phyloP scores from a whole-genome alignment of 192 early-diverging fungal genomes.

The Coemansia sp. region DNA sequence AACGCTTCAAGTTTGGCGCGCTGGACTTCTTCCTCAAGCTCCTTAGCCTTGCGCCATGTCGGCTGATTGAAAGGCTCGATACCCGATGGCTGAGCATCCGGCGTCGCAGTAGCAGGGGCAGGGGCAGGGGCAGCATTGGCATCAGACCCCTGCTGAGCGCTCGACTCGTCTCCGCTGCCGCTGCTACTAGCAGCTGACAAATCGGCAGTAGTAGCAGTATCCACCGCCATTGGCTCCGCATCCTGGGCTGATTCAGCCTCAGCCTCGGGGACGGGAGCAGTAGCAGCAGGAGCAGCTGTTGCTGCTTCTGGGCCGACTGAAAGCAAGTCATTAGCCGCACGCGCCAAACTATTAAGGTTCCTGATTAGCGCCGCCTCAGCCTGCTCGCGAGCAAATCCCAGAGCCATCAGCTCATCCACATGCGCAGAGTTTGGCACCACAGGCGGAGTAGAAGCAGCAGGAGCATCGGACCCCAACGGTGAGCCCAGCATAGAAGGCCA shows the following conservation, averaged over 20 bases:
- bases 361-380: constrained; percentile 79
- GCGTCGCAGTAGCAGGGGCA: constrained; percentile 57
- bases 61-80: constrained; percentile 30
- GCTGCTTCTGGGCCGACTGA: constrained; percentile 12
- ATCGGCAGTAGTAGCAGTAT: constrained; percentile 11
- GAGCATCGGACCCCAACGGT: neutral
- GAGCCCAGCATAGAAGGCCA: neutral
- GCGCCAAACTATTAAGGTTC: constrained; percentile 69
- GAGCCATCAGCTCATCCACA: constrained; percentile 73
- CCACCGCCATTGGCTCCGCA: constrained; percentile 39
- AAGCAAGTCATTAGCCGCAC: constrained; percentile 85
- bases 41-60: constrained; percentile 42
- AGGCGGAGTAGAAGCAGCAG: neutral
- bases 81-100: constrained; percentile 5
- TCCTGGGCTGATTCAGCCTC: constrained; percentile 16
- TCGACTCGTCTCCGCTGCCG: constrained; percentile 17
- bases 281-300: neutral
- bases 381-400: constrained; percentile 82
- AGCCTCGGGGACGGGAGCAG: neutral
- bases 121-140: constrained; percentile 61
- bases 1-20: constrained; percentile 27
- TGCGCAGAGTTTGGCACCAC: constrained; percentile 60
- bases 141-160: constrained; percentile 13
- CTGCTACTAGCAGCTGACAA: constrained; percentile 15
- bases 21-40: constrained; percentile 24